Evolutionary conservation across 768 basidiomycete species (phyloP).

Genomic region (Strobilomyces echinocephalus): DNA sequence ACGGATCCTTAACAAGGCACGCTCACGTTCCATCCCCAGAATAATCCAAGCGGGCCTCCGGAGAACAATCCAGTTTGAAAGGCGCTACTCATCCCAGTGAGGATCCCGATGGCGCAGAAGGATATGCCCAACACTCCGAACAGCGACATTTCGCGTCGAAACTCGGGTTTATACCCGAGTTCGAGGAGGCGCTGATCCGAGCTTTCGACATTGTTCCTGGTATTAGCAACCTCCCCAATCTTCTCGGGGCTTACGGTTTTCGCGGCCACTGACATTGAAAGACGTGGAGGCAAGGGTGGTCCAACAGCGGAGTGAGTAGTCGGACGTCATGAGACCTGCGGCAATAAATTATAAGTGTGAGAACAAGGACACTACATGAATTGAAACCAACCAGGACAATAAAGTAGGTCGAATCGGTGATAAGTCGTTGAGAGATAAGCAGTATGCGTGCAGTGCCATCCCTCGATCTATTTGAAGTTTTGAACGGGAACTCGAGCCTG

Average conservation of each 20-base stretch:
- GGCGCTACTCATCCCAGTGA: constrained; percentile 57
- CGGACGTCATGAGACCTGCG: neutral
- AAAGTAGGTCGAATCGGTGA: neutral
- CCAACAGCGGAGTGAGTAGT: neutral
- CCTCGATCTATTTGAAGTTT: no score
- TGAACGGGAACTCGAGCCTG: no score
- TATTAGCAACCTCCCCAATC: constrained; percentile 7
- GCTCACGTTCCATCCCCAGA: constrained; percentile 61
- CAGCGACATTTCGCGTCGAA: constrained; percentile 55
- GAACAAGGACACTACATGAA: neutral
- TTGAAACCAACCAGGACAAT: neutral
- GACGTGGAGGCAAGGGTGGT: neutral
- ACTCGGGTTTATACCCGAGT: constrained; percentile 52
- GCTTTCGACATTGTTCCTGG: constrained; percentile 2
- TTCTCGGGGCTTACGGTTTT: constrained; percentile 7
- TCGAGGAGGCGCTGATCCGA: constrained; percentile 43
- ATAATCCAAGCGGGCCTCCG: constrained; percentile 52
- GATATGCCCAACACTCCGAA: constrained; percentile 57
- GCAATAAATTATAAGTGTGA: neutral
- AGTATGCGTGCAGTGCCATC: neutral
- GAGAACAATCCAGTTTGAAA: constrained; percentile 58
- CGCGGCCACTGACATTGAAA: constrained; percentile 4
- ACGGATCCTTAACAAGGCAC: neutral
- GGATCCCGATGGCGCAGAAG: constrained; percentile 56
- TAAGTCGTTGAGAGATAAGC: constrained; percentile 6